Conservation (phyloP, 257 asterid genomes). For the Gynochthodes officinalis region DNA sequence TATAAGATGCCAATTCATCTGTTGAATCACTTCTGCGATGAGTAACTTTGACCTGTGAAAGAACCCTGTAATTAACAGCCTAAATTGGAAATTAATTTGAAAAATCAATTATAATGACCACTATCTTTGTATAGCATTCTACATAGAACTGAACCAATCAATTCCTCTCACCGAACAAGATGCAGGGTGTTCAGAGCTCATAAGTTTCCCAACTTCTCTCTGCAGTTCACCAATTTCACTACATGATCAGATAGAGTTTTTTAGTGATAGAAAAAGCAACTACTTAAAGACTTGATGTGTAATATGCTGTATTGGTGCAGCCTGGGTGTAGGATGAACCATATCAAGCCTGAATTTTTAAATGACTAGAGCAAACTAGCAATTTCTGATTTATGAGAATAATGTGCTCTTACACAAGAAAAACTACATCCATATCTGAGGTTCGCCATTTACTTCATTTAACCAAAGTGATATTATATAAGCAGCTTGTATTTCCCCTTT, state of each 20-base stretch:
- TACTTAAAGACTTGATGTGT: not conserved
- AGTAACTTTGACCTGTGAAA: slow-evolving; percentile 25
- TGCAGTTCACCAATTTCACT: slow-evolving; percentile 53
- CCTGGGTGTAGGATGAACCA: not conserved
- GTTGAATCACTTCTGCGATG: slow-evolving; percentile 29
- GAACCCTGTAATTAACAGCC: not conserved
- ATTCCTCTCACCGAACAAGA: slow-evolving; percentile 40
- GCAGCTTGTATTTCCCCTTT: too few relatives aligned
- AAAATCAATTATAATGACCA: slow-evolving; percentile 6
- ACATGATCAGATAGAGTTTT: slow-evolving; percentile 17
- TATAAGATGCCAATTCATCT: slow-evolving; percentile 30
- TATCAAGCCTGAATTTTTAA: not conserved
- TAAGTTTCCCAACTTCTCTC: slow-evolving; percentile 30
- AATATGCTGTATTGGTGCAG: not conserved
- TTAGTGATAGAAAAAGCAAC: not conserved
- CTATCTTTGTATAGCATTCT: not conserved
- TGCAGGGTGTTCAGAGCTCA: slow-evolving; percentile 37
- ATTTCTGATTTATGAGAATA: not conserved
- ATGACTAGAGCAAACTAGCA: not conserved
- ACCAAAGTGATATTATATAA: not conserved
- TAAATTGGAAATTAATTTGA: slow-evolving; percentile 11
- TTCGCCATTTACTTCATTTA: not conserved
- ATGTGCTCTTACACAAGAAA: not conserved
- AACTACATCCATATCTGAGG: not conserved
- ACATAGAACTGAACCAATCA: slow-evolving; percentile 3